phyloP scores from a whole-genome alignment of 2,329 filamentous ascomycete genomes.

The Proliferodiscus dingleyae region DNA sequence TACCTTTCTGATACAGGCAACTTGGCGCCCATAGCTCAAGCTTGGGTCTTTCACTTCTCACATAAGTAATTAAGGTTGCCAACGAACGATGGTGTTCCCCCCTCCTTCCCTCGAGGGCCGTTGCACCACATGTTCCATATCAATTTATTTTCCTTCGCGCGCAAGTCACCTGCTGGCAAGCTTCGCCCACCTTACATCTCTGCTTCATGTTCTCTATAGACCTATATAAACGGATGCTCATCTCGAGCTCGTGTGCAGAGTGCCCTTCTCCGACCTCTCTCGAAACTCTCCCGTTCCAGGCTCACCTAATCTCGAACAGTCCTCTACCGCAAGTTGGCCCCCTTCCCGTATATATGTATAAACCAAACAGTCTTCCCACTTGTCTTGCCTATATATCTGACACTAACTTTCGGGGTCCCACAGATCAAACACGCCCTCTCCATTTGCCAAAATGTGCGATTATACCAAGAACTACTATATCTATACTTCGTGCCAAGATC shows the following conservation, averaged over 20 bases:
- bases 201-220: background rate
- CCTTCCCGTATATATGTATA: too few species aligned
- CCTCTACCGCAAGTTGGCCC: too few species aligned
- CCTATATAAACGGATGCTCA: too few species aligned
- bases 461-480: constrained; percentile 76
- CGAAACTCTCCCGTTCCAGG: too few species aligned
- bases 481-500: constrained; percentile 66
- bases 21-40: constrained; percentile 24
- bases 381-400: too few species aligned
- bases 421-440: constrained; percentile 1
- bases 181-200: background rate
- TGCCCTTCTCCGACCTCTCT: too few species aligned
- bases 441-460: constrained; percentile 42
- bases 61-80: constrained; percentile 22
- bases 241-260: too few species aligned
- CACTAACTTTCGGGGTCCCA: too few species aligned
- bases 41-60: constrained; percentile 11
- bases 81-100: too few species aligned
- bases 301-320: too few species aligned
- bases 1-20: constrained; percentile 18
- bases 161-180: too few species aligned
- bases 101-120: constrained; percentile 9
- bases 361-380: too few species aligned
- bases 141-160: constrained; percentile 10
- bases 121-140: constrained; percentile 12